Percentiles rank a stretch among this genome's conserved stretches.
These are phyloP conservation scores for Tuber borchii DNA, from an alignment of 495 filamentous ascomycete genomes.

Conservation along the genomic window DNA sequence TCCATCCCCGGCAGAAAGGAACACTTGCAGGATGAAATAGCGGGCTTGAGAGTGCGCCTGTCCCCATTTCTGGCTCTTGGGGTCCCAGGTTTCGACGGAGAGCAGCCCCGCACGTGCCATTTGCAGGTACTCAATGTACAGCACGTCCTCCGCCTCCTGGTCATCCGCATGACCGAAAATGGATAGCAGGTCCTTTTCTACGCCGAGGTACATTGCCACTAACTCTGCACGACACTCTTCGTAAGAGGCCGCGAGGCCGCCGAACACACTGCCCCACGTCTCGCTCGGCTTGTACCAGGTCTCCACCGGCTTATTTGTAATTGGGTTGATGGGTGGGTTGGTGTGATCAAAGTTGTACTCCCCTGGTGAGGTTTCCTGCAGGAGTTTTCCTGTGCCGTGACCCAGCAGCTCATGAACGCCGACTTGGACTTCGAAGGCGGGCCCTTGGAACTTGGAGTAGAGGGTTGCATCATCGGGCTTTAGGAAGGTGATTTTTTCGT, in stretches of 20 bases:
- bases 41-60: conserved; percentile 93
- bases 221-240: conserved; percentile 72
- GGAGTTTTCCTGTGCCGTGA: conserved; percentile 89
- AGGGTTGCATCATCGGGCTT: conserved; percentile 62
- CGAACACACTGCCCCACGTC: conserved; percentile 90
- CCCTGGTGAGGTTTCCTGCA: conserved; percentile 78
- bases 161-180: conserved; percentile 83
- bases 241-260: conserved; percentile 74
- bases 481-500: conserved; percentile 88
- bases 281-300: conserved; percentile 91
- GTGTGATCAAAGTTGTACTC: conserved; percentile 77
- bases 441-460: conserved; percentile 73
- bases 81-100: conserved; percentile 57
- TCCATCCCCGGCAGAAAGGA: conserved; percentile 73
- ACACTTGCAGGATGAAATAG: conserved; percentile 74
- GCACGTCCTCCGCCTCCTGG: conserved; percentile 67
- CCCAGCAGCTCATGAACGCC: conserved; percentile 93
- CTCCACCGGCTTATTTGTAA: conserved; percentile 66
- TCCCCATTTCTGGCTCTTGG: conserved; percentile 77
- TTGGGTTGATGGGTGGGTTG: conserved; percentile 72
- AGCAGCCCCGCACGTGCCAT: conserved; percentile 87
- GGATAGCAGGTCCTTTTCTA: conserved; percentile 78
- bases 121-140: conserved; percentile 76
- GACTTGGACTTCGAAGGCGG: conserved; percentile 89
- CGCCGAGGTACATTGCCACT: conserved; percentile 86